Percentiles rank a stretch among this genome's conserved stretches.
Conservation (phyloP, 1,284 basidiomycete genomes). For the Neonothopanus nambi region DNA sequence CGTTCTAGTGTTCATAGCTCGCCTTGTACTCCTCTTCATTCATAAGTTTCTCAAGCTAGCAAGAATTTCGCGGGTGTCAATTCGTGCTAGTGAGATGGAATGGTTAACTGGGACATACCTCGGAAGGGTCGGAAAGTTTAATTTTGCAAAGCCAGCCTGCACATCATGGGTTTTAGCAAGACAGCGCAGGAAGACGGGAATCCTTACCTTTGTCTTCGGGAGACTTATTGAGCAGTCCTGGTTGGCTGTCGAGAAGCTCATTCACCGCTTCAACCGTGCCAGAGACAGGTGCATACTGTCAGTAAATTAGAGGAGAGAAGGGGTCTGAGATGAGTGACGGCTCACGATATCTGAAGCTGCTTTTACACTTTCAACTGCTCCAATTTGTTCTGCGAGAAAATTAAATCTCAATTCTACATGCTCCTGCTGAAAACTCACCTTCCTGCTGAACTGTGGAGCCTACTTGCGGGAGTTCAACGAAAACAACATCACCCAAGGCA, state of each 20-base stretch:
- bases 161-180: neutral
- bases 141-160: constrained; percentile 97
- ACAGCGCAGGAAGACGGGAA: neutral
- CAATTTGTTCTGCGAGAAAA: constrained; percentile 76
- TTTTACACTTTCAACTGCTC: constrained; percentile 98
- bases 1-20: constrained; percentile 62
- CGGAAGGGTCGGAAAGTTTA: constrained; percentile 74
- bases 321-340: constrained; percentile 22
- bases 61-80: neutral
- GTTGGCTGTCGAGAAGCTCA: constrained; percentile 65
- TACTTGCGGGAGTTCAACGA: constrained; percentile 86
- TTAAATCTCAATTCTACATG: neutral
- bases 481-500: constrained; percentile 95
- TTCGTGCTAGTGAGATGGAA: neutral
- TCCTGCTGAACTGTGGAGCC: constrained; percentile 75
- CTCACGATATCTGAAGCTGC: constrained; percentile 92
- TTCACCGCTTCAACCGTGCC: constrained; percentile 86
- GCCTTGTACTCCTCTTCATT: constrained; percentile 79
- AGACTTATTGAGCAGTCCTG: constrained; percentile 87
- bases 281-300: constrained; percentile 89
- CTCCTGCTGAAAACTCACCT: constrained; percentile 52
- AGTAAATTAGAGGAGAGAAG: constrained; percentile 7
- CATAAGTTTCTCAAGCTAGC: constrained; percentile 75
- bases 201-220: constrained; percentile 80
- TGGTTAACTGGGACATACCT: constrained; percentile 46